A percentile compares a stretch with the other conserved stretches of the same genome.
These are phyloP conservation scores for Chlamydomonas sphaeroides DNA, from an alignment of 139 green algal genomes.

Conservation along the genomic window DNA sequence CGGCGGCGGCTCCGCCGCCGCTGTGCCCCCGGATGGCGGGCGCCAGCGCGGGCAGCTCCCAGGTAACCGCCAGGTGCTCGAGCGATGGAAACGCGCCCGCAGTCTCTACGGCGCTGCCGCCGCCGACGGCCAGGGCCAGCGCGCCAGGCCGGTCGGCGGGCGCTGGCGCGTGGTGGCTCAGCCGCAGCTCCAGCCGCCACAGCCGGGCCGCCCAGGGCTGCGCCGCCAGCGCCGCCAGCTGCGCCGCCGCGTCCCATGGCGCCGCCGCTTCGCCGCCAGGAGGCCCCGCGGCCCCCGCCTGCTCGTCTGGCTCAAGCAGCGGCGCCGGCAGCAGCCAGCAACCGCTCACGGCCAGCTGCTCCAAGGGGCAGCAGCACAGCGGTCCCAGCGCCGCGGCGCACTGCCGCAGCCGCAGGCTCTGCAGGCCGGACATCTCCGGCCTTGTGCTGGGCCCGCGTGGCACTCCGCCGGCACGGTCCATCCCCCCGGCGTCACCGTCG, in stretches of 20 bases:
- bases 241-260: slow-evolving; percentile 13
- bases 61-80: slow-evolving; percentile 23
- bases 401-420: slow-evolving; percentile 12
- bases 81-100: not conserved
- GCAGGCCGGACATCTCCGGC: not conserved
- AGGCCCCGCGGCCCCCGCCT: not conserved
- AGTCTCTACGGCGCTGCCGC: not conserved
- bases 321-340: slow-evolving; percentile 1
- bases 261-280: not conserved
- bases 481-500: too few relatives aligned
- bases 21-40: not conserved
- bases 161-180: not conserved
- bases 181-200: slow-evolving; percentile 14
- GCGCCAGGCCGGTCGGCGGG: not conserved
- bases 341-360: not conserved
- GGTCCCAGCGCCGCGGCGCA: not conserved
- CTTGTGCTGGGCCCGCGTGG: too few relatives aligned
- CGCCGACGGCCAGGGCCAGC: not conserved
- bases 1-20: not conserved
- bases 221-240: slow-evolving; percentile 4
- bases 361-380: not conserved
- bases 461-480: not conserved
- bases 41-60: slow-evolving; percentile 11
- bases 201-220: slow-evolving; percentile 11
- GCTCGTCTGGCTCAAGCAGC: not conserved